These are phyloP conservation scores for Leucocoprinus birnbaumii DNA, from an alignment of 768 basidiomycete species.

Conservation along the genomic window DNA sequence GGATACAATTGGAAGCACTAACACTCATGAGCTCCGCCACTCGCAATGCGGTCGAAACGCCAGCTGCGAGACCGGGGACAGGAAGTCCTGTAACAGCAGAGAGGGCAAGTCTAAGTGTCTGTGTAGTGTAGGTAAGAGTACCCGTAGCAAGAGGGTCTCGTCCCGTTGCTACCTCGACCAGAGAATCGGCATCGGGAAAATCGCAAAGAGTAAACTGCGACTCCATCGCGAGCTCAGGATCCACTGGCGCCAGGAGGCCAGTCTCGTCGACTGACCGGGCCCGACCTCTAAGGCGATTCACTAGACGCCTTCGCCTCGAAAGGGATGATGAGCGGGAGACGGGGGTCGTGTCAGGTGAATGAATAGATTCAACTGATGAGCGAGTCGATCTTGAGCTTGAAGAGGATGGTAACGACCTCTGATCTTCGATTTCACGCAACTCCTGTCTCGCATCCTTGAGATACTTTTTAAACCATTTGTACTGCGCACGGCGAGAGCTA, in stretches of 20 bases:
- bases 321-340: slow-evolving; percentile 1
- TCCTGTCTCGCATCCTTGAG: not conserved
- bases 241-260: too few species aligned
- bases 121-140: not conserved
- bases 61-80: slow-evolving; percentile 1
- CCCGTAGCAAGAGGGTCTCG: not conserved
- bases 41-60: not conserved
- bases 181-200: not conserved
- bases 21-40: slow-evolving; percentile 3
- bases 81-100: not conserved
- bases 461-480: too few species aligned
- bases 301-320: not conserved
- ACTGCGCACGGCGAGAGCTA: too few species aligned
- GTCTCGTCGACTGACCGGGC: too few species aligned
- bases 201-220: too few species aligned
- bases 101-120: not conserved
- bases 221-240: too few species aligned
- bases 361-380: not conserved
- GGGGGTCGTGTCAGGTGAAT: not conserved
- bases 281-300: too few species aligned
- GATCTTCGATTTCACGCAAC: not conserved
- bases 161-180: not conserved
- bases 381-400: not conserved
- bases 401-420: not conserved
- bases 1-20: not conserved